Percentiles rank a stretch among this genome's conserved stretches.
Evolutionary conservation across 495 filamentous ascomycete genomes (phyloP).

Genomic region (Aspergillus mulundensis): DNA sequence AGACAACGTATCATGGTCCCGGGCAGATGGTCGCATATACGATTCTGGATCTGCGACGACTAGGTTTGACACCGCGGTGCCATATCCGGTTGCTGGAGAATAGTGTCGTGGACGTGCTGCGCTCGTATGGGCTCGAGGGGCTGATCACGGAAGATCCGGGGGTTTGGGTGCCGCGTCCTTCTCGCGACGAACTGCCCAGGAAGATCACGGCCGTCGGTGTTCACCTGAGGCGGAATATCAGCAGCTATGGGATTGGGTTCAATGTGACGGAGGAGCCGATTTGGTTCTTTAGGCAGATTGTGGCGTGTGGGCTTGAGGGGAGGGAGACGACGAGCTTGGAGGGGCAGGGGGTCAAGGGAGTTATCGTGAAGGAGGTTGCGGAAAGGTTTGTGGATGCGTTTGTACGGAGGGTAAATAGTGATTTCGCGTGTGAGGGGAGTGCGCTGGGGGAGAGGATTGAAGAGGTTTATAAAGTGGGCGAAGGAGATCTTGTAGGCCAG

Average conservation of each 20-base stretch:
- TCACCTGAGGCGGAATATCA: slow-evolving; percentile 78
- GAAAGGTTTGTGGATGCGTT: slow-evolving; percentile 37
- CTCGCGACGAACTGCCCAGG: slow-evolving; percentile 22
- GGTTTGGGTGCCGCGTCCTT: slow-evolving; percentile 60
- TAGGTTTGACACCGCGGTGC: slow-evolving; percentile 52
- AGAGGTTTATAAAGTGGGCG: slow-evolving; percentile 34
- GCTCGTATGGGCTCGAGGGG: slow-evolving; percentile 50
- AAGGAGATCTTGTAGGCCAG: slow-evolving; percentile 28
- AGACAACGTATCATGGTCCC: slow-evolving; percentile 93
- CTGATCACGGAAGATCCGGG: slow-evolving; percentile 72
- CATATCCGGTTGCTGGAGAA: slow-evolving; percentile 76
- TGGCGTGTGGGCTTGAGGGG: slow-evolving; percentile 81
- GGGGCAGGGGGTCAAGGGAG: slow-evolving; percentile 31
- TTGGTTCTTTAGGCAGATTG: slow-evolving; percentile 73
- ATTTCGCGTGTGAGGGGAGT: slow-evolving; percentile 35
- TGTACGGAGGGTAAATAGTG: slow-evolving; percentile 36
- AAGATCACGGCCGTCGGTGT: slow-evolving; percentile 92
- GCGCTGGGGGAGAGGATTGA: slow-evolving; percentile 36
- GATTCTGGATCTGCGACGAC: slow-evolving; percentile 66
- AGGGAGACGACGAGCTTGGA: slow-evolving; percentile 69
- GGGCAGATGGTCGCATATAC: slow-evolving; percentile 91
- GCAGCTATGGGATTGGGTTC: slow-evolving; percentile 80
- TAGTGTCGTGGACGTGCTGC: slow-evolving; percentile 62
- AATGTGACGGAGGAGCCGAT: slow-evolving; percentile 66
- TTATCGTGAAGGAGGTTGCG: slow-evolving; percentile 32